Conservation (phyloP, 2,329 filamentous ascomycete species). For the Ustulina deusta region DNA sequence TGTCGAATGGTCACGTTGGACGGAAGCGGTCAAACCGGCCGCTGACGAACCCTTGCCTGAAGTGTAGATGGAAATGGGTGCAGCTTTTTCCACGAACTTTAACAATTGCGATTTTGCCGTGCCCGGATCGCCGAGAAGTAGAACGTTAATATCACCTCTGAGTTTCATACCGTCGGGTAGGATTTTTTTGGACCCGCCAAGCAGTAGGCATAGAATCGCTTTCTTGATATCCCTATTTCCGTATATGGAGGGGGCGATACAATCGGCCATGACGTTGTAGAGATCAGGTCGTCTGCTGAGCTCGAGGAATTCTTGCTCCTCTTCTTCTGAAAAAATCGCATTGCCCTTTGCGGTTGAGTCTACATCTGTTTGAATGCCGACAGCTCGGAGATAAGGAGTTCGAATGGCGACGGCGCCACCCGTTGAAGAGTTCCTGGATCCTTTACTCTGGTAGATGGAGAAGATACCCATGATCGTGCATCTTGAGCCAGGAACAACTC, state of each 20-base stretch:
- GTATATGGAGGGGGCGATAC: slow-evolving; percentile 97
- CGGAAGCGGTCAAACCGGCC: slow-evolving; percentile 95
- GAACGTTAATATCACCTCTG: slow-evolving; percentile 96
- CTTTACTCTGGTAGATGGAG: slow-evolving; percentile 96
- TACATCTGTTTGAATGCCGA: slow-evolving; percentile 90
- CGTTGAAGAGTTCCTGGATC: slow-evolving; percentile 77
- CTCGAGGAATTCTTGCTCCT: slow-evolving; percentile 95
- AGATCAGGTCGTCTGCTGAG: slow-evolving; percentile 90
- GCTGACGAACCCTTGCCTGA: slow-evolving; percentile 98
- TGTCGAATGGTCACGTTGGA: slow-evolving; percentile 91
- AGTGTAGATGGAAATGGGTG: slow-evolving; percentile 97
- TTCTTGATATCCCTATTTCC: slow-evolving; percentile 98
- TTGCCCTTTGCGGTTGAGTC: slow-evolving; percentile 90
- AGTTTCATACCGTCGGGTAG: slow-evolving; percentile 97
- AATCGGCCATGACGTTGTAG: slow-evolving; percentile 90
- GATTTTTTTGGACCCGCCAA: slow-evolving; percentile 98
- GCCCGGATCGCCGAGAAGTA: slow-evolving; percentile 95
- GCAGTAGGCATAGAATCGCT: slow-evolving; percentile 89
- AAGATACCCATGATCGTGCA: slow-evolving; percentile 98
- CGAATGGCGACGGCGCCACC: slow-evolving; percentile 91
- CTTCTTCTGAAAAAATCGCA: slow-evolving; percentile 88
- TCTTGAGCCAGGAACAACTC: slow-evolving; percentile 92
- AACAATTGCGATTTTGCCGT: slow-evolving; percentile 97
- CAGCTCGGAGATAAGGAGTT: slow-evolving; percentile 92
- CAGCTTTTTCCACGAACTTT: slow-evolving; percentile 97